Evolutionary conservation across 2,329 filamentous ascomycete genomes (phyloP), one percentile per base, ranked within the genome.

Genomic region (Hypoxylon sp.): DNA sequence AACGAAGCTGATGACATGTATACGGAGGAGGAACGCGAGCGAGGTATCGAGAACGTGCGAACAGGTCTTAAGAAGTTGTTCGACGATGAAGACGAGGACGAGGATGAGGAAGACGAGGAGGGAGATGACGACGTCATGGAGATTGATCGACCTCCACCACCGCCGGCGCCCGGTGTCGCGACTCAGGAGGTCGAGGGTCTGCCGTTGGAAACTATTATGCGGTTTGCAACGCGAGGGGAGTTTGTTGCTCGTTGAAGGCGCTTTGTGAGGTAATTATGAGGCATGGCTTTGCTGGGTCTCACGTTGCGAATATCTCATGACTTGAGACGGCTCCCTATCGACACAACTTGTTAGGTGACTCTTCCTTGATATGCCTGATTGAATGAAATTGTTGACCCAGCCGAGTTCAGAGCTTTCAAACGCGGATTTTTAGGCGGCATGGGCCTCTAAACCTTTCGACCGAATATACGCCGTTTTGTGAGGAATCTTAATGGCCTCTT

Each of bases 21-120:
- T 77, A 95, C 92, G 1, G 82, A 87, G 2, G 90, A 90, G 73
- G 93, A 96, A 82, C 85, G 87, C 56, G 88, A 86, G 64, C 71
- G 77, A 64, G 93, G 92, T 5, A 78, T 91, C 10, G 87, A 91
- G 74, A 90, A 88, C 72, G 90, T 94, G 49, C 85, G 89, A 38
- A 95, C 92, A 0, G 93, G 93, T 0, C 78, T 96, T 75, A 85
- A 79, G 75, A 84, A 87, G 71, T 83, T 79, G 2, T 73, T 88
- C 11, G 84, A 90, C 0, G 84, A 86, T 0, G 84, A 86, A 0
- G 87, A 30, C 9, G 28, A 87, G 0, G 86, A 85, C 0, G 86
- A 85, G 0, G 85, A 83, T 0, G 85, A 85, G 0, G 82, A 82
- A 0, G 85, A 86, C 0, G 84, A 85, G 5, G 84, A 83, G 0